Base-by-base conservation (phyloP, 805 yeast species). In the Starmera quercuum region DNA sequence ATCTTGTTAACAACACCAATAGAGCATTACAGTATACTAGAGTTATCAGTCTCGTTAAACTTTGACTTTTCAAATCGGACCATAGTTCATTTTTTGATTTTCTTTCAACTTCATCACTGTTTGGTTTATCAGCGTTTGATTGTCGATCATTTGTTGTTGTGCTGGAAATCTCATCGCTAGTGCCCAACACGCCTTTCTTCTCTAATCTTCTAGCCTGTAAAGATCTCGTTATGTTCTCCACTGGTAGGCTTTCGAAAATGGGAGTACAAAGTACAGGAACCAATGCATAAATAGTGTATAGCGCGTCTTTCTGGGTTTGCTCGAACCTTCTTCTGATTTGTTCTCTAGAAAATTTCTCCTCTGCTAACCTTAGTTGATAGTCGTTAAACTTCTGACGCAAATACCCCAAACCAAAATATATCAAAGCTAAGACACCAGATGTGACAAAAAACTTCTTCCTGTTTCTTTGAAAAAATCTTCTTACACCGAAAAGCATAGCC, bases 231-330 rank as follows among this genome's bases (percentile, higher is more conserved):
- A 82, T 77, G 32, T 68, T 63, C 47, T 86, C 95, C 16, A 83
- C 88, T 6, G 83, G 79, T 40, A 80, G 63, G 35, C 64, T 64
- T 15, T 69, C 73, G 37, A 78, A 57, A 7, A 85, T 69, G 12
- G 83, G 85, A 20, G 69, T 69, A 6, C 78, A 68, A 28, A 88
- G 62, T 5, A 85, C 84, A 2, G 95, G 95, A 31, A 84, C 64
- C 40, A 90, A 66, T 4, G 94, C 88, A 52, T 83, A 66, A 33
- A 88, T 75, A 0, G 97, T 90, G 61, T 76, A 77, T 33, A 82
- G 68, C 30, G 95, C 84, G 57, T 90, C 97, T 45, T 79, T 78
- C 51, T 88, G 97, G 9, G 96, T 90, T 62, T 87, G 96, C 32
- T 82, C 77, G 49, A 87, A 90, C 37, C 97, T 64, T 45, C 92